Base-by-base conservation (phyloP, 208 protist genomes). In the Trypanosoma platydactyli region DNA sequence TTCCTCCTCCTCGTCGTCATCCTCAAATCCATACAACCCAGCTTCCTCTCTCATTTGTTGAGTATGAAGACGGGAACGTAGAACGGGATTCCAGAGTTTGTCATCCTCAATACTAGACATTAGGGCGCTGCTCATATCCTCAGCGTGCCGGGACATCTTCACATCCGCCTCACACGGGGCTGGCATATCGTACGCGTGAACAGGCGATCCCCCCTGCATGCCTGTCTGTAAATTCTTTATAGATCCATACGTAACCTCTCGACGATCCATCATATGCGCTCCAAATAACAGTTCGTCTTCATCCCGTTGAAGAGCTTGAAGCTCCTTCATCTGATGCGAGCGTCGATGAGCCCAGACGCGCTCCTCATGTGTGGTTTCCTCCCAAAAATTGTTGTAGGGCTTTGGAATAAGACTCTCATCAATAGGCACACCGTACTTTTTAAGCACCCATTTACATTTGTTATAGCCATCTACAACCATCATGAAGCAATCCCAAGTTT, bases 331-430 rank as follows among this genome's bases (percentile, higher is more conserved):
- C 67, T 93, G 88, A 61, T 92, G 76, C n/a, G 90, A 95, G 6
- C 90, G 73, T 48, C 87, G 57, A 40, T 94, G 85, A 33, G 88
- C 90, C 88, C 90, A 95, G 1, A 92, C 90, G 25, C 90, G 84
- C 60, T 95, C 90, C 56, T 95, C 87, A 49, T 92, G 86, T 18
- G 87, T 94, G 12, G 90, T 94, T 56, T 94, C 88, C 33, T 94
- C 90, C 86, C 86, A 95, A 68, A 95, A 95, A 76, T 95, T 94
- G 59, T 94, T 94, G 73, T 95, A 95, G 2, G 90, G 90, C 25
- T 71, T 73, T 16, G 83, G 90, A 65, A 95, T 95, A 13, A 89
- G 73, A 53, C 63, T 84, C 61, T 91, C 85, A 59, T 95, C 90
- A 24, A 91, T 69, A 29, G 61, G 40, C 0, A 94, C 67, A 50